A percentile compares a stretch with the other conserved stretches of the same genome.
Evolutionary conservation across 352 stramenopile genomes (phyloP).

Genomic region (Phytophthora agathidicida): DNA sequence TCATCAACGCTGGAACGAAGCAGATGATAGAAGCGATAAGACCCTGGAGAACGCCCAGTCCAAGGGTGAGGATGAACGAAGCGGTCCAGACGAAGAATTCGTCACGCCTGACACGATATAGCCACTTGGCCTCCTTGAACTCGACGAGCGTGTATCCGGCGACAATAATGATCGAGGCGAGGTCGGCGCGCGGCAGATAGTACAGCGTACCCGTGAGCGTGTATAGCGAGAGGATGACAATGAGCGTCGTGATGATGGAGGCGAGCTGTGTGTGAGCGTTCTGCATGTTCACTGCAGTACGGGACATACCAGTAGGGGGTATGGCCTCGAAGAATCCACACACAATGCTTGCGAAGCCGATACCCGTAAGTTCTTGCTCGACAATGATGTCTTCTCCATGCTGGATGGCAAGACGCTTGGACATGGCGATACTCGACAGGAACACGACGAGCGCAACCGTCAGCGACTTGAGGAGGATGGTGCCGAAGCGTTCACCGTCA

Average conservation of each 20-base stretch:
- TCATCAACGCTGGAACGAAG: constrained; percentile 55
- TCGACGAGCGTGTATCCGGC: constrained; percentile 87
- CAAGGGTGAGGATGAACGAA: constrained; percentile 52
- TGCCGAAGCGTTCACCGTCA: constrained; percentile 37
- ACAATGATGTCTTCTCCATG: constrained; percentile 66
- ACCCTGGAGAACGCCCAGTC: constrained; percentile 47
- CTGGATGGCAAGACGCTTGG: constrained; percentile 76
- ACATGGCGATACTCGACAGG: constrained; percentile 86
- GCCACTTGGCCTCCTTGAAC: constrained; percentile 78
- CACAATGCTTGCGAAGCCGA: constrained; percentile 86
- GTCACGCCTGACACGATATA: constrained; percentile 62
- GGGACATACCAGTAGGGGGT: no score
- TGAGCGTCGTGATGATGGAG: constrained; percentile 72
- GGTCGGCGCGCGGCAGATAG: constrained; percentile 75
- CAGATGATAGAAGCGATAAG: constrained; percentile 55
- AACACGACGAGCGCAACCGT: constrained; percentile 81
- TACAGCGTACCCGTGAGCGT: constrained; percentile 83
- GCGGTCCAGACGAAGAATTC: constrained; percentile 55
- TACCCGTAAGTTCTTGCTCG: constrained; percentile 81
- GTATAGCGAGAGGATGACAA: constrained; percentile 84
- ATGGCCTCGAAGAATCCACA: constrained; percentile 84
- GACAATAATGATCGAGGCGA: constrained; percentile 89
- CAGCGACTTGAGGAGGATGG: constrained; percentile 57
- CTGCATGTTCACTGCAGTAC: constrained; percentile 90
- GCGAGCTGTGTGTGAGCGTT: constrained; percentile 81